Base-by-base conservation (phyloP, 2,329 filamentous ascomycete genomes). In the Hypoxylon sp. region DNA sequence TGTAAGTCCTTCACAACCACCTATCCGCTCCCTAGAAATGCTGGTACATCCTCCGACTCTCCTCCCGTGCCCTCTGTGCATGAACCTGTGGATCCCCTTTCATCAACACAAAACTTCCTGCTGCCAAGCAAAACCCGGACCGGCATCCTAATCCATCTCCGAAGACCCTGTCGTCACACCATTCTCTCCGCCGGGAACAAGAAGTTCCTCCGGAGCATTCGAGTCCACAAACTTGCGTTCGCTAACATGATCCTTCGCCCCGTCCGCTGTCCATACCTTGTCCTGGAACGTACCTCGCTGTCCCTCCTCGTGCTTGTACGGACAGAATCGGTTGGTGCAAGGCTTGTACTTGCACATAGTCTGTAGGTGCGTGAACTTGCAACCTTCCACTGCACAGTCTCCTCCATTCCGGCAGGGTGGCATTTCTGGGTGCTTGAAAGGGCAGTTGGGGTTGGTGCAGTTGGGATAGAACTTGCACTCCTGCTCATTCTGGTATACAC, bases 391-490 rank as follows among this genome's bases (percentile, higher is more conserved):
- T 37, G 90, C 90, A 84, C 96, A 99, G 78, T 95, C 93, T 52
- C 91, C 92, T 29, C 96, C 96, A 78, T 98, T 98, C 65, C 93
- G 91, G 83, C 96, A 99, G 24, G 93, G 86, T 6, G 93, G 93
- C 88, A 93, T 93, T 29, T 87, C 88, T 0, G 94, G 94, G 78
- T 99, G 96, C 79, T 91, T 91, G 85, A 98, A 99, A 1, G 92
- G 89, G 78, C 96, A 99, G 73, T 88, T 86, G 7, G 91, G 87
- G 79, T 98, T 98, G 54, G 93, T 91, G 84, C 94, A 97, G 82
- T 97, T 93, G 65, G 94, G 93, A 80, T 89, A 97, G 85, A 94
- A 97, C 77, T 92, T 93, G 88, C 94, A 97, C 76, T 97, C 91
- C 79, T 92, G 90, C 79, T 96, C 92, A 65, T 89, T 87, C 81